Base-by-base conservation (phyloP, 2,329 filamentous ascomycete genomes). In the Leptographium galeiforme region DNA sequence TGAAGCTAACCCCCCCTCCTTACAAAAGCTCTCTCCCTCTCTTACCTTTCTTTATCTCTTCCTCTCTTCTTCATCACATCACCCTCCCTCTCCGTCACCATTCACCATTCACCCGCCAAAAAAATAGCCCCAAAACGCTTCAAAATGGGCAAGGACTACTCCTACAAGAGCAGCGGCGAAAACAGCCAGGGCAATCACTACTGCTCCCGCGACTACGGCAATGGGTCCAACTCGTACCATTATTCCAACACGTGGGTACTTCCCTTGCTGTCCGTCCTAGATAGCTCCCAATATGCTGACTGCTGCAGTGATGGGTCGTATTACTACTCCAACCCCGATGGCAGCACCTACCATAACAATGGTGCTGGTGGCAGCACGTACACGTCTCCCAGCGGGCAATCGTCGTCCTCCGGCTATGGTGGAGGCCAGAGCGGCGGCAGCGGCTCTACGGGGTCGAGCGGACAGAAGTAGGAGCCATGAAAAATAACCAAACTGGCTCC, bases 171-270 rank as follows among this genome's bases (percentile, higher is more conserved):
- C 66, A 69, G 66, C 60, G 82, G 83, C 63, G 81, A 76, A 64
- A 86, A 86, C 68, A 77, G 66, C 66, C 72, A 81, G 81, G 82
- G 83, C 57, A 86, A 86, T 67, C 77, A 81, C 68, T 86, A 80
- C 62, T 84, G 81, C 66, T 66, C 74, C 46, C 80, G 82, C 38
- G 78, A 82, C 67, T 84, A 85, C 59, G 79, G 79, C 57, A 72
- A 71, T 57, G 81, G 82, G 64, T 66, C 68, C 39, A 84, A 84
- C 69, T 68, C 71, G n/a, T 83, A 82, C 66, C 82, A 85, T 64
- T 86, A 85, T 64, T 84, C 79, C 52, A 86, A 86, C 70, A 63
- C 55, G 76, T 79, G 63, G 58, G 73, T 64, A 19, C 41, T n/a
- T 43, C 7, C 30, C 36, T 46, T 33, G 5, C 25, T 16, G 34